phyloP scores from a whole-genome alignment of 1,284 basidiomycete species.

The Rhodotorula glutinis region DNA sequence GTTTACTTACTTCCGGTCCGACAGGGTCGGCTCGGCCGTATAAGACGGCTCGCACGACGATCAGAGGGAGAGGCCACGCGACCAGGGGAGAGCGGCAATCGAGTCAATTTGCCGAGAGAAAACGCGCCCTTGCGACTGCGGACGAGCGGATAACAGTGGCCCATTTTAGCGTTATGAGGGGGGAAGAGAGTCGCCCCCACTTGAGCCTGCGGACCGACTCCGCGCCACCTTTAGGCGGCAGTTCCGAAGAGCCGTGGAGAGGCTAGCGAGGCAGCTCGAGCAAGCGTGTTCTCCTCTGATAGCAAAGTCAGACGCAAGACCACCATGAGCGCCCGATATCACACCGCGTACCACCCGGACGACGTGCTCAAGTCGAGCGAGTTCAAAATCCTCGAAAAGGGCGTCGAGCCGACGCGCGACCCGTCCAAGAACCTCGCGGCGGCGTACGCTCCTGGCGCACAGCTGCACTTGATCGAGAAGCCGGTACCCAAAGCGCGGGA shows the following conservation, averaged over 20 bases:
- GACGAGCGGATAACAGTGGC: no score
- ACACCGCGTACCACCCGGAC: conserved; percentile 14
- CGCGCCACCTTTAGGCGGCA: background rate
- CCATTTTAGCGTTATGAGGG: no score
- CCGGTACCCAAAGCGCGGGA: conserved; percentile 46
- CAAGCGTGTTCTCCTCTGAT: background rate
- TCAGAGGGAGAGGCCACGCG: no score
- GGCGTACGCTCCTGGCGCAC: conserved; percentile 50
- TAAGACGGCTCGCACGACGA: no score
- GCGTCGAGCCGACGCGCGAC: conserved; percentile 5
- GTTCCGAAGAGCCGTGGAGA: no score
- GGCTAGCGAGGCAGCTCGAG: background rate
- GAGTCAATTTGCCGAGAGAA: no score
- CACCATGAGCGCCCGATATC: conserved; percentile 1
- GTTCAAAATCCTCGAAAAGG: conserved; percentile 36
- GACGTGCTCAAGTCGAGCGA: conserved; percentile 32
- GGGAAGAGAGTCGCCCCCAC: no score
- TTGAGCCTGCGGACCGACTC: background rate
- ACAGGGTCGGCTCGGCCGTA: no score
- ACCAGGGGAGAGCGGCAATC: no score
- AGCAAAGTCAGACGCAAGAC: no score
- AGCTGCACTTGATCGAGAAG: conserved; percentile 51
- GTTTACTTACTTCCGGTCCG: no score
- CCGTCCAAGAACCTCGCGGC: conserved; percentile 45
- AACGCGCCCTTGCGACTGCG: no score